Conservation (phyloP, 306 rosid genomes). For the Castanea sativa region DNA sequence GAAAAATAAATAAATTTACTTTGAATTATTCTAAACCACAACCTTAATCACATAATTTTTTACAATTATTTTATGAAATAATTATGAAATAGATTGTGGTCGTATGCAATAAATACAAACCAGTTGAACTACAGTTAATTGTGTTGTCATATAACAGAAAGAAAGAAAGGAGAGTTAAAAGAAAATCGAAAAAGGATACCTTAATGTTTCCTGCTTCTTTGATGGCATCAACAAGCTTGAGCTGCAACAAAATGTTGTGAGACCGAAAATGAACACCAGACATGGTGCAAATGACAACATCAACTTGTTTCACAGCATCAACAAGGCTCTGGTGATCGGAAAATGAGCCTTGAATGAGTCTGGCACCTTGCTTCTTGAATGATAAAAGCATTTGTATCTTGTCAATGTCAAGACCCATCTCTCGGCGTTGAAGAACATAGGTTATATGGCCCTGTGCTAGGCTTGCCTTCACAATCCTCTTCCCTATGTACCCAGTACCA, state of each 20-base stretch:
- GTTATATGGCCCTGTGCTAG: conserved; percentile 67
- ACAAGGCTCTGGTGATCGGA: conserved; percentile 68
- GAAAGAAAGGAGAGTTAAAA: too few relatives aligned
- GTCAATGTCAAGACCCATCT: conserved; percentile 64
- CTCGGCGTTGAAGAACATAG: conserved; percentile 63
- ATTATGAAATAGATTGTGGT: too few relatives aligned
- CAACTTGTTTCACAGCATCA: conserved; percentile 61
- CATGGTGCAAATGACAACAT: conserved; percentile 73
- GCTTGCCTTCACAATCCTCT: conserved; percentile 70
- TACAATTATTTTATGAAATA: too few relatives aligned
- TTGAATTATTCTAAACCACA: too few relatives aligned
- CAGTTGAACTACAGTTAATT: too few relatives aligned
- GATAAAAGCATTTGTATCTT: conserved; percentile 60
- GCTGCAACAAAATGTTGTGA: conserved; percentile 69
- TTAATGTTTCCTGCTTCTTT: conserved; percentile 72
- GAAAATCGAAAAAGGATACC: conserved; percentile 33
- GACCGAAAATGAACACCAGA: conserved; percentile 77
- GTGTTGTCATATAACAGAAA: too few relatives aligned
- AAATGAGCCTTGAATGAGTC: conserved; percentile 60
- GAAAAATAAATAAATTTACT: too few relatives aligned
- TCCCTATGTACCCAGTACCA: conserved; percentile 74
- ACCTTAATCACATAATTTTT: too few relatives aligned
- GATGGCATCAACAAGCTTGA: conserved; percentile 80
- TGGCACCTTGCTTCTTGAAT: conserved; percentile 73
- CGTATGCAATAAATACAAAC: too few relatives aligned